Base-by-base conservation (phyloP, 1,139 yeast species). In the Dujonia santamariae region DNA sequence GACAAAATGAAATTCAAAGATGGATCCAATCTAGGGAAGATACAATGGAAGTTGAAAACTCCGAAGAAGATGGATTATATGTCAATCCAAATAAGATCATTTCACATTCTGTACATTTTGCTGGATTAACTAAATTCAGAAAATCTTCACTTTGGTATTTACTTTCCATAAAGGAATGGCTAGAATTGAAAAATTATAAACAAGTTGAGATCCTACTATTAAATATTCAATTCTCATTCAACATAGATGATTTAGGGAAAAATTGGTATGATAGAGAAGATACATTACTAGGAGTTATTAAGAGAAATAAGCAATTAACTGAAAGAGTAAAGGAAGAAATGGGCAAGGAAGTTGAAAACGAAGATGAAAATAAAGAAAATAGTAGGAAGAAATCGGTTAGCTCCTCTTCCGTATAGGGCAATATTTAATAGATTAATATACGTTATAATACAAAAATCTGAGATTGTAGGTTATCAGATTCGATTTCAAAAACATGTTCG, bases 111-210 rank as follows among this genome's bases (percentile, higher is more conserved):
- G 30, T 32, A 3, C 38, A 36, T n/a, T 23, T 28, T 9, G 43
- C 46, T 16, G 88, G 87, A 0, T 51, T 77, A 26, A 73, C 84
- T 1, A 66, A 95, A 37, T 60, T 60, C 35, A 70, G 97, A 37
- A 87, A 86, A 50, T 79, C 92, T 1, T 78, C 87, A 1, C 67
- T 90, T 22, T 90, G 96, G 90, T 72, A 75, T 47, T 56, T 88
- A 14, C 57, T 90, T 18, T 81, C 96, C 0, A 83, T 90, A 4
- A 76, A 76, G 38, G 86, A 84, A 50, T 82, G 96, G 88, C 40
- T 58, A n/a, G 45, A 48, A 4, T 46, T 67, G 26, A 51, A 58
- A 26, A 53, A 61, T 32, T 34, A 44, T 21, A 33, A 42, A 3
- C 72, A 67, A 36, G 50, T 59, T 1, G 37, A 44, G 30, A 38